A percentile compares a stretch with the other conserved stretches of the same genome.
phyloP scores from a whole-genome alignment of 108 stramenopile species.

The Nannochloropsis oceanica region DNA sequence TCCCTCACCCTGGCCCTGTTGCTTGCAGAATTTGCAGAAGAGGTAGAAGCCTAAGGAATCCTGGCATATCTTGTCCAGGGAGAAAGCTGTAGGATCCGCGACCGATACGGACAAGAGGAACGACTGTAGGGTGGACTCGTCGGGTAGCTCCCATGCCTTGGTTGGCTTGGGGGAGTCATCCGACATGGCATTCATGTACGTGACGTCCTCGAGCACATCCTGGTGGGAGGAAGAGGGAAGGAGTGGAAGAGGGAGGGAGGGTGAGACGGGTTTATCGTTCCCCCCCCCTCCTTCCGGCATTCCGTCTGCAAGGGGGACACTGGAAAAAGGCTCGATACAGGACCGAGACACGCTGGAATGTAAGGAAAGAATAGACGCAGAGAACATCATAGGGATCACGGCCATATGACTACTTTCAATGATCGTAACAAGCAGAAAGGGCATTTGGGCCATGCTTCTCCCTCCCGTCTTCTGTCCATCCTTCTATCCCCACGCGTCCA shows the following conservation, averaged over 20 bases:
- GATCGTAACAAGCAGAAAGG: too few relatives aligned
- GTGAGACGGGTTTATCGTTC: too few relatives aligned
- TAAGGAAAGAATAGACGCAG: too few relatives aligned
- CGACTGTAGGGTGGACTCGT: constrained; percentile 13
- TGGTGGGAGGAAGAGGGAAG: neutral
- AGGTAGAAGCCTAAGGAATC: constrained; percentile 25
- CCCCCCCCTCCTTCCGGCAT: too few relatives aligned
- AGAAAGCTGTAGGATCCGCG: neutral
- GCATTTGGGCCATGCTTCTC: too few relatives aligned
- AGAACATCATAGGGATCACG: too few relatives aligned
- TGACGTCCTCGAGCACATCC: constrained; percentile 35
- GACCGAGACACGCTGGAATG: too few relatives aligned
- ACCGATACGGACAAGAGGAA: constrained; percentile 4
- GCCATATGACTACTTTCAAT: too few relatives aligned
- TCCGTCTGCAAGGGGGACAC: too few relatives aligned
- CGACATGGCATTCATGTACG: constrained; percentile 32
- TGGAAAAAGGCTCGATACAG: too few relatives aligned
- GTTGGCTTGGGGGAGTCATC: constrained; percentile 32
- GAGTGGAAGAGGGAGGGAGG: neutral
- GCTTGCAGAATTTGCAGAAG: neutral
- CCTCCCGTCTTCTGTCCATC: too few relatives aligned
- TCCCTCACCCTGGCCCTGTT: neutral
- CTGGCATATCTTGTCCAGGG: constrained; percentile 7
- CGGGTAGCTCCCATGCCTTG: constrained; percentile 28
- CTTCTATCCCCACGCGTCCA: too few relatives aligned